Percentiles rank a stretch among this genome's conserved stretches.
Conservation (phyloP, 352 stramenopile species). For the Phytophthora agathidicida region DNA sequence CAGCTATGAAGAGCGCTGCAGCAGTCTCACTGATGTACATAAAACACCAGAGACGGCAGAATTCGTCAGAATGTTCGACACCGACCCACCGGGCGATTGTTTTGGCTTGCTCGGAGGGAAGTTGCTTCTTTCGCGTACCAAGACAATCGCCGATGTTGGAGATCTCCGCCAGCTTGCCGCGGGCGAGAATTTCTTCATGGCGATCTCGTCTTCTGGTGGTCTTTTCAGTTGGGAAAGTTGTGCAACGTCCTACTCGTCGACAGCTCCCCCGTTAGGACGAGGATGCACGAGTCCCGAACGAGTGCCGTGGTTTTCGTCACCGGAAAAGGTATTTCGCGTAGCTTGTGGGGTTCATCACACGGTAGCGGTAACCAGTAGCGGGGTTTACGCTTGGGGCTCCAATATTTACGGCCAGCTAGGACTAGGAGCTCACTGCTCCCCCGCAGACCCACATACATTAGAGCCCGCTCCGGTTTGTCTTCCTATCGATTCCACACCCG, state of each 20-base stretch:
- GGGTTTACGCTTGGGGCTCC: constrained; percentile 64
- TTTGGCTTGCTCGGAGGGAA: constrained; percentile 53
- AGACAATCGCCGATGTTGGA: constrained; percentile 48
- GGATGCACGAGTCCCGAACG: constrained; percentile 16
- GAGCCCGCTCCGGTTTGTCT: constrained; percentile 35
- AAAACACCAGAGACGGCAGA: not conserved
- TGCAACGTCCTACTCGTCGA: constrained; percentile 5
- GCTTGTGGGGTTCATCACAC: constrained; percentile 56
- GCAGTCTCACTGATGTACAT: not conserved
- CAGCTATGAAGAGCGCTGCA: not conserved
- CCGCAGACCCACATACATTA: constrained; percentile 19
- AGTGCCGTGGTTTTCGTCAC: constrained; percentile 24
- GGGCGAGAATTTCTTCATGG: constrained; percentile 44
- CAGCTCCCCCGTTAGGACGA: constrained; percentile 14
- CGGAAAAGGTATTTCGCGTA: constrained; percentile 40
- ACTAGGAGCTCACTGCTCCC: constrained; percentile 28
- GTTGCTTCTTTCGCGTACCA: constrained; percentile 48
- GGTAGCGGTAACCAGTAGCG: constrained; percentile 32
- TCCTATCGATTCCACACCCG: constrained; percentile 4
- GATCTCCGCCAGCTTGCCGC: constrained; percentile 44
- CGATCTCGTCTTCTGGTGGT: constrained; percentile 31
- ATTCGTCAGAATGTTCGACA: constrained; percentile 18
- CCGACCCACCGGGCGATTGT: constrained; percentile 48
- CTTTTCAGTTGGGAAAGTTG: constrained; percentile 46
- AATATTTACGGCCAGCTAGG: constrained; percentile 78